Evolutionary conservation across 2,329 filamentous ascomycete genomes (phyloP), one percentile per base, ranked within the genome.

Genomic region (Pezicula neosporulosa): DNA sequence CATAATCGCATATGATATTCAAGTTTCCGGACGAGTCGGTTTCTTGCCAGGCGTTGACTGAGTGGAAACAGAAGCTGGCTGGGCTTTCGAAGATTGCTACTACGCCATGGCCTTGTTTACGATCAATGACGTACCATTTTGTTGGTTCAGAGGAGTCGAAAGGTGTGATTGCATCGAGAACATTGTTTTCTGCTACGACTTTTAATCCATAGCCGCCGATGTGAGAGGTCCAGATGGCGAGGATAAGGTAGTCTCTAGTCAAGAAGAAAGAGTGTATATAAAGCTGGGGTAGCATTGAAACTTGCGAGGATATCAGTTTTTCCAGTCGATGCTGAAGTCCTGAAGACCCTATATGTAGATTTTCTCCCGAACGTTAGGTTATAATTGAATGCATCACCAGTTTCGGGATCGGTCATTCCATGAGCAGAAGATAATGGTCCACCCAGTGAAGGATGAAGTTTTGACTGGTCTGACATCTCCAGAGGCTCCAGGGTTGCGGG

Each of bases 191-290:
- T 75, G 81, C 87, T 0, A 85, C 64, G 9, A 90, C 75, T 13
- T 76, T 77, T 1, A 85, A 53, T 0, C 89, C 89, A 9, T 69
- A 72, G 58, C 70, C 73, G 2, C 71, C 76, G 38, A 83, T 75
- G 56, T 86, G 82, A 0, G 85, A 77, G 15, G 82, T 82, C 60
- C 87, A 91, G 1, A 94, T 70, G 62, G 87, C 91, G 4, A 95
- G 71, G 0, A 94, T 71, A 2, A 92, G 81, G 61, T 86, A 87
- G 59, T 84, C 81, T 15, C 81, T 71, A 0, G 88, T 87, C 24
- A 95, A 68, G 61, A 90, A 90, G 60, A 93, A 78, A 8, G 89
- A 93, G 70, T 95, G 90, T n/a, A 95, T 81, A 61, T 94, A 95
- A 95, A 0, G 88, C 85, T 0, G 86, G 72, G 2, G 70, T 70